These are phyloP conservation scores for Paramecium tetraurelia DNA, from an alignment of 73 alveolate genomes.

Conservation along the genomic window DNA sequence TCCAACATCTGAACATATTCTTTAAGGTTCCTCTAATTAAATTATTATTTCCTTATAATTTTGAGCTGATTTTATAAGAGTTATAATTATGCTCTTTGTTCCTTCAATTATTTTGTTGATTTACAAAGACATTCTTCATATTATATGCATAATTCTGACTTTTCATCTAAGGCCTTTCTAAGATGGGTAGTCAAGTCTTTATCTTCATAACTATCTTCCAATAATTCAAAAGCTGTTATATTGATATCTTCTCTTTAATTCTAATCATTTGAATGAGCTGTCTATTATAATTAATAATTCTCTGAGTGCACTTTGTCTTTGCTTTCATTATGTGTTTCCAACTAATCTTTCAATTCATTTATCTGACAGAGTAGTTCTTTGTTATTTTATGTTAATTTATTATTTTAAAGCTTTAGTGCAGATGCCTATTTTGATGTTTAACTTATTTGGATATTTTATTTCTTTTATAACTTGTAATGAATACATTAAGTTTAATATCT, in stretches of 20 bases:
- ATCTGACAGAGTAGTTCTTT: neutral
- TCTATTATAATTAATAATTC: neutral
- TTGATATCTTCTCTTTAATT: neutral
- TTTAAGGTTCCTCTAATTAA: neutral
- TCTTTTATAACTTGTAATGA: neutral
- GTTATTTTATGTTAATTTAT: neutral
- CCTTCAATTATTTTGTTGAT: neutral
- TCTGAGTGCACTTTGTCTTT: neutral
- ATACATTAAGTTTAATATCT: neutral
- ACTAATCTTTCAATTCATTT: neutral
- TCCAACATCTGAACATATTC: neutral
- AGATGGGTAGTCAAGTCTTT: neutral
- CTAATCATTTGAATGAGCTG: conserved; percentile 22
- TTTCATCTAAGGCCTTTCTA: neutral
- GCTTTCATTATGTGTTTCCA: neutral
- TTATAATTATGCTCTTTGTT: conserved; percentile 27
- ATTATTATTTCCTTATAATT: neutral
- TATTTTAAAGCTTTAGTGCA: neutral
- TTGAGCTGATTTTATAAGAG: neutral
- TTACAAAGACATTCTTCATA: conserved; percentile 3
- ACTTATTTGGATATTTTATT: neutral
- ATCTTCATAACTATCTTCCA: neutral
- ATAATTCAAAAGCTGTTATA: conserved; percentile 22
- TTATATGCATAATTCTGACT: neutral
- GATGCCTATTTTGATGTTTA: neutral